Conservation (phyloP, 345 rosid genomes). For the Brassica cretica region DNA sequence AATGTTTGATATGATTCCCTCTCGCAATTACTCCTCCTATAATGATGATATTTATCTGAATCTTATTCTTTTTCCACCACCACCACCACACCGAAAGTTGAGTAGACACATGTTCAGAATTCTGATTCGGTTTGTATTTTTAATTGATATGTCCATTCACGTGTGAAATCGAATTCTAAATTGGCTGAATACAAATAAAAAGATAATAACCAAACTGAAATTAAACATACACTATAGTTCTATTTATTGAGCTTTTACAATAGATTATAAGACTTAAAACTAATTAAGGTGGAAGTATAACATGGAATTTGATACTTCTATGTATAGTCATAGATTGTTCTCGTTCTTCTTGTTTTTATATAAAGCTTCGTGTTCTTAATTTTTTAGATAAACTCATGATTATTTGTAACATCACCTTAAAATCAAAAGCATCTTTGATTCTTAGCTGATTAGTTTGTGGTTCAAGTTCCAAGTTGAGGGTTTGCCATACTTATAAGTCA, state of each 20-base stretch:
- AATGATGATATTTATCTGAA: conserved; percentile 16
- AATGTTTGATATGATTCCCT: background rate
- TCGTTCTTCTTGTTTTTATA: background rate
- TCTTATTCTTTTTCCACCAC: conserved; percentile 30
- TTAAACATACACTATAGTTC: background rate
- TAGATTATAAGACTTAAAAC: background rate
- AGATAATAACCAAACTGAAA: background rate
- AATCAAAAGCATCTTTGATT: background rate
- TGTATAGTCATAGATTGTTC: background rate
- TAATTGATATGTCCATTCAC: conserved; percentile 12
- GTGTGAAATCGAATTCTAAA: background rate
- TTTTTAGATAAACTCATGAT: background rate
- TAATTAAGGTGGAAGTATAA: background rate
- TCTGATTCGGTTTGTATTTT: conserved; percentile 27
- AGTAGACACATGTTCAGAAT: conserved; percentile 31
- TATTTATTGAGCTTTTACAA: background rate
- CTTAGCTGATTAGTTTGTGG: background rate
- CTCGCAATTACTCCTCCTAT: background rate
- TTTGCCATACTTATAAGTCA: no score
- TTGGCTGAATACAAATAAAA: background rate
- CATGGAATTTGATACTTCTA: background rate
- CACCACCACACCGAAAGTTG: conserved; percentile 38
- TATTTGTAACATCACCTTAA: background rate
- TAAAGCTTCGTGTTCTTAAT: background rate
- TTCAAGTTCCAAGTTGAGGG: background rate